These are phyloP conservation scores for Penicillium taxi DNA, from an alignment of 495 filamentous ascomycete species.

Conservation along the genomic window DNA sequence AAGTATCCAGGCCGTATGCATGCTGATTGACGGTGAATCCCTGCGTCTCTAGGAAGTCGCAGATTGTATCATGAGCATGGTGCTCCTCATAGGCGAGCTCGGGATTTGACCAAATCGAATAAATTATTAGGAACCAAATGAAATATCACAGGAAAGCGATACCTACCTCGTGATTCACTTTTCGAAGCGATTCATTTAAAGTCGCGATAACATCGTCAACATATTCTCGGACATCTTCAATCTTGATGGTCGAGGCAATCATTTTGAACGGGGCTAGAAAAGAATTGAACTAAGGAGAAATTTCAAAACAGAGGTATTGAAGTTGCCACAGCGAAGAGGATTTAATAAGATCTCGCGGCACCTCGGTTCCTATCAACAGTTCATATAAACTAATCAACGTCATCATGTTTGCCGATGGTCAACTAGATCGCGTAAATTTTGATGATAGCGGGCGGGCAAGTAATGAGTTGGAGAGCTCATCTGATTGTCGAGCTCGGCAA, in stretches of 20 bases:
- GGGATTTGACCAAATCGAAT: slow-evolving; percentile 2
- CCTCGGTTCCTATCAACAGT: no score
- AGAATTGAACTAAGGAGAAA: no score
- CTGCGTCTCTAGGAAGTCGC: slow-evolving; percentile 5
- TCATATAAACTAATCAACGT: no score
- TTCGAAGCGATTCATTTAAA: slow-evolving; percentile 20
- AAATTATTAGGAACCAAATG: background rate
- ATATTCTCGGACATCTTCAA: slow-evolving; percentile 21
- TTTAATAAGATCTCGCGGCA: no score
- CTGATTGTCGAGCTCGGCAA: no score
- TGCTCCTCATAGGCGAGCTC: slow-evolving; percentile 10
- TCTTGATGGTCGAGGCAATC: slow-evolving; percentile 11
- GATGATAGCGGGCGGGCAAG: no score
- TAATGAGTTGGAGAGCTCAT: no score
- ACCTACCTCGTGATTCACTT: slow-evolving; percentile 21
- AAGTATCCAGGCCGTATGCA: slow-evolving; percentile 8
- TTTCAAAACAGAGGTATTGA: no score
- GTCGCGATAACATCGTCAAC: slow-evolving; percentile 20
- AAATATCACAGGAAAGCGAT: background rate
- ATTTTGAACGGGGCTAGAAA: no score
- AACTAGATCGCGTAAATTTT: no score
- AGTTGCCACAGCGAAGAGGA: no score
- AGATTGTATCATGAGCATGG: slow-evolving; percentile 10
- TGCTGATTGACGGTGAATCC: slow-evolving; percentile 5
- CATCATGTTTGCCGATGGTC: no score